Conservation (phyloP, 257 asterid genomes). For the Lycium barbarum region DNA sequence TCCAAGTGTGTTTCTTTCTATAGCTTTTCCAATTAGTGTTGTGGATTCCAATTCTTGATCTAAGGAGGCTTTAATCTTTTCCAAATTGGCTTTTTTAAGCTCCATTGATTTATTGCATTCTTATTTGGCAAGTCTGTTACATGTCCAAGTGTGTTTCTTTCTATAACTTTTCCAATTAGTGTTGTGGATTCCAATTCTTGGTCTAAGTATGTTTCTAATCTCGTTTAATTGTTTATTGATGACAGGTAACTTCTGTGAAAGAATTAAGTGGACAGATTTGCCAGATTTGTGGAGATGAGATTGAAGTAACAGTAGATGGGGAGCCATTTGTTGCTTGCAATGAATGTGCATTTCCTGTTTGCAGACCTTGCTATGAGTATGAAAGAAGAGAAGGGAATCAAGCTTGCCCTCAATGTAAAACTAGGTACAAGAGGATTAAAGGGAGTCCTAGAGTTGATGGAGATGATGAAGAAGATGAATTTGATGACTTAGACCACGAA, state of each 20-base stretch:
- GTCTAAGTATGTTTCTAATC: conserved; percentile 40
- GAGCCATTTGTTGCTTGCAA: conserved; percentile 96
- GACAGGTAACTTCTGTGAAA: conserved; percentile 90
- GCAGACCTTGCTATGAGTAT: conserved; percentile 87
- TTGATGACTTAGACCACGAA: conserved; percentile 90
- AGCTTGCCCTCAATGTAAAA: conserved; percentile 98
- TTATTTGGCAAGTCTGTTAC: background rate
- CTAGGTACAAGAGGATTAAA: conserved; percentile 89
- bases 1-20: background rate
- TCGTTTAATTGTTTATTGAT: conserved; percentile 33
- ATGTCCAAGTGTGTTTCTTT: background rate
- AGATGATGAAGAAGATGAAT: conserved; percentile 95
- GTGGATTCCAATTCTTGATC: conserved; percentile 27
- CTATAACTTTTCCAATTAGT: background rate
- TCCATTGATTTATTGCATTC: conserved; percentile 46
- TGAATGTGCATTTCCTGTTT: conserved; percentile 93
- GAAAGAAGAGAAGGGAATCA: conserved; percentile 97
- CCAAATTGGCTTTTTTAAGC: conserved; percentile 25
- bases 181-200: conserved; percentile 22
- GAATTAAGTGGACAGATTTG: conserved; percentile 96
- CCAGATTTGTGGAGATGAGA: conserved; percentile 97
- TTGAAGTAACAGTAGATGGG: conserved; percentile 76
- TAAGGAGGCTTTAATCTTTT: conserved; percentile 40
- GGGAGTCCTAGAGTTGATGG: conserved; percentile 97
- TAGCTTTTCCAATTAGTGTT: background rate